phyloP scores from a whole-genome alignment of 1,139 yeast species.

The Candida labiduridarum region DNA sequence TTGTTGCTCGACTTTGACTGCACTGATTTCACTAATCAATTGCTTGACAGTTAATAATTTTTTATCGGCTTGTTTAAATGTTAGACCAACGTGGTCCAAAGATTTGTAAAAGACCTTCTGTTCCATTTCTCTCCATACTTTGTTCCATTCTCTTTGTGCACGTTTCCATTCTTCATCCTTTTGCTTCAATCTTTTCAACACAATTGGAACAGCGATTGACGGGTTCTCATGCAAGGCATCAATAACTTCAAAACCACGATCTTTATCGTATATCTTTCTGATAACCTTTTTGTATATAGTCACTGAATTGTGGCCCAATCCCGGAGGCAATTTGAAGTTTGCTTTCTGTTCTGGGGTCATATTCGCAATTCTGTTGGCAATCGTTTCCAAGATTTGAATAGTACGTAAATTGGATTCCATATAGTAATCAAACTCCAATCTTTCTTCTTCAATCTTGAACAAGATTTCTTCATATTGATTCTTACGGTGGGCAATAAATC shows the following conservation, averaged over 20 bases:
- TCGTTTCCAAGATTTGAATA: conserved; percentile 91
- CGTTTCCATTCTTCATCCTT: conserved; percentile 99
- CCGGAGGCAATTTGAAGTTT: conserved; percentile 84
- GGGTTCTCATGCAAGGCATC: conserved; percentile 96
- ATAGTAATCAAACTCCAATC: conserved; percentile 94
- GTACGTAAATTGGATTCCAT: conserved; percentile 95
- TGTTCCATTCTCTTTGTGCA: conserved; percentile 98
- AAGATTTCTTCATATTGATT: conserved; percentile 96
- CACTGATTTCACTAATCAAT: conserved; percentile 85
- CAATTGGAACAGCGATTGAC: conserved; percentile 91
- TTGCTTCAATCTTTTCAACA: conserved; percentile 87
- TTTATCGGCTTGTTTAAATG: conserved; percentile 95
- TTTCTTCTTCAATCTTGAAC: conserved; percentile 94
- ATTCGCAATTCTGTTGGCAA: conserved; percentile 90
- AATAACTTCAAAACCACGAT: conserved; percentile 93
- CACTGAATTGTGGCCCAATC: conserved; percentile 86
- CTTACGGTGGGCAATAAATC: conserved; percentile 95
- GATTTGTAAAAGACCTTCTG: conserved; percentile 93
- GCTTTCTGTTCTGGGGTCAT: conserved; percentile 92
- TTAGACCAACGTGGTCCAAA: conserved; percentile 90
- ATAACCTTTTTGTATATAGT: conserved; percentile 94
- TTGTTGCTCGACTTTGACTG: conserved; percentile 87
- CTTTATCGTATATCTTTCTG: conserved; percentile 89
- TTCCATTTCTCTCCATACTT: conserved; percentile 98
- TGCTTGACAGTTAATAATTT: conserved; percentile 88